Base-by-base conservation (phyloP, 2,329 filamentous ascomycete genomes). In the Verticillium dahliae region DNA sequence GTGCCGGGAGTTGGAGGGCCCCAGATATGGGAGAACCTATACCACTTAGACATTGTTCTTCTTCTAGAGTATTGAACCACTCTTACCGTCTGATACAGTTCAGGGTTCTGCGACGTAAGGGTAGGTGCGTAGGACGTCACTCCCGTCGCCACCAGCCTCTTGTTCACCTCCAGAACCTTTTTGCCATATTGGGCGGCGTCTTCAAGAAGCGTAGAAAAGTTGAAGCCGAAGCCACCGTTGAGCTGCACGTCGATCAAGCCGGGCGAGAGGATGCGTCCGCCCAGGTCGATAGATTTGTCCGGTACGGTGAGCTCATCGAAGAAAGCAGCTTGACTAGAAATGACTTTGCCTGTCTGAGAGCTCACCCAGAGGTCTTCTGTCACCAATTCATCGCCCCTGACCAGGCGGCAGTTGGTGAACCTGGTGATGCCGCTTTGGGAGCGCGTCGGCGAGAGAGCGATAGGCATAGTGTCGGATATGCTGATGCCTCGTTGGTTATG, bases 191-290 rank as follows among this genome's bases (percentile, higher is more conserved):
- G 80, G 35, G 80, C 76, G 75, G 84, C 85, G 69, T 89, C 85
- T 15, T 87, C 81, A n/a, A 90, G 85, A 10, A 92, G 80, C 1
- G 87, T 86, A 3, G 91, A 95, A 74, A 96, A 97, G 78, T 97
- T 94, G 80, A 97, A 96, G 61, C 92, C 92, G 69, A 92, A 94
- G 10, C 90, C 92, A 57, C 93, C 93, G 70, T 97, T 97, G 67
- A 97, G 86, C 75, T 97, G 93, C 59, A 90, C 89, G 67, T 97
- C 93, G 68, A 97, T 95, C 71, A 97, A 83, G 33, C 93, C 93
- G 0, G 93, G 92, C 0, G 90, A 86, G 22, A 97, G 73, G 66
- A 97, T 94, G 68, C 91, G 91, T 62, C 92, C 91, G 59, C 87
- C 85, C 1, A 97, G 85, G 70, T 97, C 87, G 68, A 97, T 81